Base-by-base conservation (phyloP, 2,329 filamentous ascomycete species). In the Ophiostoma piceae region DNA sequence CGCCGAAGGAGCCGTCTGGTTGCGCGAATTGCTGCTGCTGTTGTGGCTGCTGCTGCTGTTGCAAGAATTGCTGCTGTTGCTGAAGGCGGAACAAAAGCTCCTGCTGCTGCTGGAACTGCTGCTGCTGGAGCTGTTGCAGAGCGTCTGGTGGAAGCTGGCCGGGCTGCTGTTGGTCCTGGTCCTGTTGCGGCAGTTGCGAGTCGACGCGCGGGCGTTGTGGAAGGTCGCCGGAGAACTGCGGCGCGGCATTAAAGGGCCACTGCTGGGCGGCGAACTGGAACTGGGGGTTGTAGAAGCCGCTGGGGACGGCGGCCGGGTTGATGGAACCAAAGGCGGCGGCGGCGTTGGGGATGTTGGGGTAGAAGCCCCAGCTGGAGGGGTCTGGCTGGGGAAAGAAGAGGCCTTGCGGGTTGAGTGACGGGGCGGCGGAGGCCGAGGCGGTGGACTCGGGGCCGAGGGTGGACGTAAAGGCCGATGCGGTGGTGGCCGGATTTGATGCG, bases 281-380 rank as follows among this genome's bases (percentile, higher is more conserved):
- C 67, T 72, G 67, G 8, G 74, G 73, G 57, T 73, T 76, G 71
- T 72, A 73, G 32, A 74, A 66, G 71, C 77, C 75, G 62, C 67
- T 66, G 70, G 77, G 79, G 73, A 80, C 79, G 37, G 76, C 68
- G 70, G 74, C 75, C 64, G 74, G 71, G 68, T 22, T 37, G 60
- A 70, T 47, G 72, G 81, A 79, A 77, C 70, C 71, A 80, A 83
- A 68, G 79, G 43, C 71, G 78, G 74, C 43, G 43, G 16, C 82
- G 78, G 74, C 82, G 64, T 37, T 66, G 80, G 83, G 80, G 14
- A 80, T 80, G 75, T 81, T 80, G 71, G 81, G 80, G 73, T 84
- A 84, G 73, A 79, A 83, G 72, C 78, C 76, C 84, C 84, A 86
- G 77, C 77, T 79, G 72, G 47, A 37, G 35, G 82, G 76, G 73